Base-by-base conservation (phyloP, 352 stramenopile species). In the Phytophthora boehmeriae region DNA sequence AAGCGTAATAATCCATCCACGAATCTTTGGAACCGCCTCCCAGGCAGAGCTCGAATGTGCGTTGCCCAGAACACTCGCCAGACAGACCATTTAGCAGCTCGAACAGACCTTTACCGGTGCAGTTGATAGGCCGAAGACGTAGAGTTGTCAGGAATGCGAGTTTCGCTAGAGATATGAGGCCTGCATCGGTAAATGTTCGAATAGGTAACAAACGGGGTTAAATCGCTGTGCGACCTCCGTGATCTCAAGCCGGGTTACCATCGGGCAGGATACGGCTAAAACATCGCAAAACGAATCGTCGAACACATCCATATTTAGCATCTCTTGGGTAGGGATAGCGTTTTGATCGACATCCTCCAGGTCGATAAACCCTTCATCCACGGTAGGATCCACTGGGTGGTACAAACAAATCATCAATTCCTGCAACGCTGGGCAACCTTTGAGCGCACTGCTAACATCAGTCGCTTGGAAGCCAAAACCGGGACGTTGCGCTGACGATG, bases 261-360 rank as follows among this genome's bases (percentile, higher is more conserved):
- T 57, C 8, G 71, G 59, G 17, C 71, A 80, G 6, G 52, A 23
- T 4, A 32, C 30, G 0, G 49, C 54, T 13, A 59, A 14, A 0
- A 38, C 32, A 8, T 68, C 47, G 25, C 67, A 80, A 59, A 77
- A 80, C 11, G 52, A 36, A 25, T 80, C 71, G 20, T 54, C 60
- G 28, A 80, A 77, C 0, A 80, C 25, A 8, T 67, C 50, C 16
- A 59, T 50, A 42, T 75, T 66, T 13, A 79, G 44, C 25, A 74
- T 43, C 41, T 74, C 70, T 4, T 48, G 25, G 4, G 59, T 35
- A 6, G 70, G 64, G 27, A 63, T 78, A 22, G 5, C 10, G 34
- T 13, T 17, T 64, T 42, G 39, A 65, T 61, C 39, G 62, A 50
- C 35, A 46, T 50, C 28, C 16, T 41, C 11, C 6, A 17, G 34